Percentiles rank a stretch among this genome's conserved stretches.
Conservation (phyloP, 2,329 filamentous ascomycete genomes). For the Pseudodiploospora longispora region DNA sequence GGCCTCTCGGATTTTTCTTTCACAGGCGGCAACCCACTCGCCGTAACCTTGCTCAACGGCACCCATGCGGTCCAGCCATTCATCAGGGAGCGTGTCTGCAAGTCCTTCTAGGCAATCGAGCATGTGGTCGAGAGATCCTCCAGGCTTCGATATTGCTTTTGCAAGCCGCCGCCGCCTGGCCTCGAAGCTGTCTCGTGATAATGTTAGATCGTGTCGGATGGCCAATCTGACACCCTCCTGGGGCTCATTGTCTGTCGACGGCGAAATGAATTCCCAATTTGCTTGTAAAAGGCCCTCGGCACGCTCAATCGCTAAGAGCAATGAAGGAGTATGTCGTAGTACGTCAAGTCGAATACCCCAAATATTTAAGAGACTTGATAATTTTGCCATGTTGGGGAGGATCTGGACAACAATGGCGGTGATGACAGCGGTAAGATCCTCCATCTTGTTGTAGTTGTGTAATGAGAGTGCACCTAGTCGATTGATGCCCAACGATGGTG, state of each 20-base stretch:
- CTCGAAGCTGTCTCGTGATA: conserved; percentile 41
- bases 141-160: conserved; percentile 60
- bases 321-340: conserved; percentile 61
- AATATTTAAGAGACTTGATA: conserved; percentile 63
- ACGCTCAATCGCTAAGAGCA: conserved; percentile 58
- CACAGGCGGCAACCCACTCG: conserved; percentile 72
- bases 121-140: conserved; percentile 71
- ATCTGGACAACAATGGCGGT: conserved; percentile 88
- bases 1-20: conserved; percentile 62
- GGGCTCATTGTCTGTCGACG: conserved; percentile 8
- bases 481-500: conserved; percentile 23
- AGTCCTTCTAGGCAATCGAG: conserved; percentile 79
- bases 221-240: conserved; percentile 2
- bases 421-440: conserved; percentile 82
- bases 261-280: conserved; percentile 56
- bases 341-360: conserved; percentile 75
- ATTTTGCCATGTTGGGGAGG: conserved; percentile 68
- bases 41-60: conserved; percentile 67
- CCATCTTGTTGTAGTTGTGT: conserved; percentile 61
- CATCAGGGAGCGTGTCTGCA: conserved; percentile 74
- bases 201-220: conserved; percentile 14
- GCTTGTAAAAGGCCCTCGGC: conserved; percentile 56
- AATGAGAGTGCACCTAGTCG: conserved; percentile 32
- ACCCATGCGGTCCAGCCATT: conserved; percentile 85
- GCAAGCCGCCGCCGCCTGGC: conserved; percentile 58